A percentile compares a stretch with the other conserved stretches of the same genome.
These are phyloP conservation scores for Sphagnum magellanicum DNA, from an alignment of 228 moss, liverwort and hornwort species.

Conservation along the genomic window DNA sequence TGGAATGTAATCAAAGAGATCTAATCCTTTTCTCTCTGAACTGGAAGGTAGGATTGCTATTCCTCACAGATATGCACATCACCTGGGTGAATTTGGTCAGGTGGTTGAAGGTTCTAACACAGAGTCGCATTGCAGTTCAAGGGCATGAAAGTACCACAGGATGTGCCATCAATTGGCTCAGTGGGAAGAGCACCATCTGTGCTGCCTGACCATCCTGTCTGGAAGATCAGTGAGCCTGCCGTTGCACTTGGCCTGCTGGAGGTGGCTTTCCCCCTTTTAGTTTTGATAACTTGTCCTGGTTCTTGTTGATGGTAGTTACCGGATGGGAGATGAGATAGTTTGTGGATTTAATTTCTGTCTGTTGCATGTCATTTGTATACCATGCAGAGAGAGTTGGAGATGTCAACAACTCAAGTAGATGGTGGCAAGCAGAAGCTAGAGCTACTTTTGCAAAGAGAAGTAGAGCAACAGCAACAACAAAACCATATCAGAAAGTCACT, in stretches of 20 bases:
- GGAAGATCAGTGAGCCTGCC: slow-evolving; percentile 79
- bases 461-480: slow-evolving; percentile 71
- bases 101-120: too few relatives aligned
- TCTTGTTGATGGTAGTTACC: not conserved
- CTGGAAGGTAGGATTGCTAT: too few relatives aligned
- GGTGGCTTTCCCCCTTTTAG: slow-evolving; percentile 22
- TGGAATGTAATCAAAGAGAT: too few relatives aligned
- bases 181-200: slow-evolving; percentile 44
- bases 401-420: slow-evolving; percentile 60
- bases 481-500: slow-evolving; percentile 30
- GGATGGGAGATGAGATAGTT: not conserved
- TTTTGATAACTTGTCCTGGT: not conserved
- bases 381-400: slow-evolving; percentile 76
- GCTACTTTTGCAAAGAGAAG: slow-evolving; percentile 77
- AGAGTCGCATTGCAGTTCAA: slow-evolving; percentile 47
- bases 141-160: slow-evolving; percentile 36
- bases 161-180: slow-evolving; percentile 43
- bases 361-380: not conserved
- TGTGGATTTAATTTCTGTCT: not conserved
- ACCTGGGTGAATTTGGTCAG: too few relatives aligned
- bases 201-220: slow-evolving; percentile 71
- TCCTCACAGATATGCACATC: too few relatives aligned
- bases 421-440: slow-evolving; percentile 80
- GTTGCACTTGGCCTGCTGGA: slow-evolving; percentile 87
- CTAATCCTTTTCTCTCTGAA: too few relatives aligned